Percentiles rank a stretch among this genome's conserved stretches.
These are phyloP conservation scores for Metarhizium brunneum DNA, from an alignment of 2,329 filamentous ascomycete genomes.

Conservation along the genomic window DNA sequence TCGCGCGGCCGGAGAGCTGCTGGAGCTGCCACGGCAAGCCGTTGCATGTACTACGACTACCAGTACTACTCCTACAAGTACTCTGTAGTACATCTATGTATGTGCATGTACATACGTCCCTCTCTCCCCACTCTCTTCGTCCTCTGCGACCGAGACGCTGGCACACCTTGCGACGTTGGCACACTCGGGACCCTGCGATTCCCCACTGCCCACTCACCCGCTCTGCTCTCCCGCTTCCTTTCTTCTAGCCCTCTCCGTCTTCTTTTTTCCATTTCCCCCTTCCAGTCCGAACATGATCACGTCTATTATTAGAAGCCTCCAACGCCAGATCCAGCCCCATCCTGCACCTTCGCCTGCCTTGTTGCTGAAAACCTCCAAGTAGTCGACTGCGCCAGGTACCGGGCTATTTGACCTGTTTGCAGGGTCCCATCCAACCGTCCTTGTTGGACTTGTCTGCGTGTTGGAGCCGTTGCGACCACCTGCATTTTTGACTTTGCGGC, in stretches of 20 bases:
- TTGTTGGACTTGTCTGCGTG: not conserved
- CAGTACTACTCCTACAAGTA: no score
- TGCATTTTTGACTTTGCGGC: not conserved
- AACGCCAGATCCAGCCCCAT: conserved; percentile 42
- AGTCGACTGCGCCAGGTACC: not conserved
- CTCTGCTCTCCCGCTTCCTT: conserved; percentile 1
- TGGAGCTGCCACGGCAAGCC: no score
- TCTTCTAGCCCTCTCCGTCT: conserved; percentile 7
- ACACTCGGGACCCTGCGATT: not conserved
- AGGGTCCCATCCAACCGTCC: not conserved
- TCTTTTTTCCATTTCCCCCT: conserved; percentile 14
- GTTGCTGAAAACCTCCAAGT: not conserved
- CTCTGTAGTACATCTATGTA: no score
- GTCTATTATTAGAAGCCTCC: conserved; percentile 44
- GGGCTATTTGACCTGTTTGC: not conserved
- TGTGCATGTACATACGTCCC: no score
- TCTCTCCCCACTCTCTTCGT: no score
- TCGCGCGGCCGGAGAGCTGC: no score
- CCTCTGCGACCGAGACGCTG: not conserved
- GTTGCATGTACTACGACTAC: no score
- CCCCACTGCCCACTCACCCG: not conserved
- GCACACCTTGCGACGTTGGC: no score
- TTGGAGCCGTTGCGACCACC: not conserved
- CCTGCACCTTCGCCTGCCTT: conserved; percentile 10
- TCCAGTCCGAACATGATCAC: conserved; percentile 28